A percentile compares a stretch with the other conserved stretches of the same genome.
phyloP scores from a whole-genome alignment of 805 yeast species.

The Starmerella riodocensis region DNA sequence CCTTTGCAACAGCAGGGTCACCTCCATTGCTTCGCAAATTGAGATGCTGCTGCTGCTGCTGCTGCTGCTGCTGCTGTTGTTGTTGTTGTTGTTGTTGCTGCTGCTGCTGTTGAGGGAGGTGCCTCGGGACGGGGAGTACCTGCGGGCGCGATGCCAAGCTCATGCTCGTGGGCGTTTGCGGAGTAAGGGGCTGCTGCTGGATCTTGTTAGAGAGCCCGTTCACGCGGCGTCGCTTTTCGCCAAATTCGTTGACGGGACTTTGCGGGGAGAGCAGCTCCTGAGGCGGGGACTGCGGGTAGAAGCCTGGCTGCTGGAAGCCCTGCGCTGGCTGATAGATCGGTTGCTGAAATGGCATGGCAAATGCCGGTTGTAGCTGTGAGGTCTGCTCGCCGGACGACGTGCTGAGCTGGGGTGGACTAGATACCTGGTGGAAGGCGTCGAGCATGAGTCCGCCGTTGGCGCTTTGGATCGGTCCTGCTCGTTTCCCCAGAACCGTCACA shows the following conservation, averaged over 20 bases:
- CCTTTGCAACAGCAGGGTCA: background rate
- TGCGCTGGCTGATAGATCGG: background rate
- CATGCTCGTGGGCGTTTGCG: constrained; percentile 9
- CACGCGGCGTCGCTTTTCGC: constrained; percentile 16
- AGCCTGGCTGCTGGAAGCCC: background rate
- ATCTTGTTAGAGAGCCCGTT: constrained; percentile 9
- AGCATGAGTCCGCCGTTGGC: background rate
- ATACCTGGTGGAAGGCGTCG: constrained; percentile 5
- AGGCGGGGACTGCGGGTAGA: constrained; percentile 15
- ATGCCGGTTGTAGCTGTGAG: background rate
- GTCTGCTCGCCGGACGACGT: background rate
- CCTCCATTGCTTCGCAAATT: background rate
- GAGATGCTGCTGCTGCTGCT: background rate
- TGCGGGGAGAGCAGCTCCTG: constrained; percentile 9
- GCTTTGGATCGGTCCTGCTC: constrained; percentile 3
- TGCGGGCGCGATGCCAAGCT: background rate
- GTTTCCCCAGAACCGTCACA: constrained; percentile 4
- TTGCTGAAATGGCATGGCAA: background rate
- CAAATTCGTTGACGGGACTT: constrained; percentile 6
- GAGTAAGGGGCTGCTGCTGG: constrained; percentile 11
- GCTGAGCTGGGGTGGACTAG: constrained; percentile 1
- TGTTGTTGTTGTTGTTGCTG: background rate
- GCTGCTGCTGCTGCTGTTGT: background rate
- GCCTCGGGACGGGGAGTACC: background rate
- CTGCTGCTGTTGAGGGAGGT: background rate